phyloP scores from a whole-genome alignment of 768 basidiomycete species.

The Rhodotorula babjevae region DNA sequence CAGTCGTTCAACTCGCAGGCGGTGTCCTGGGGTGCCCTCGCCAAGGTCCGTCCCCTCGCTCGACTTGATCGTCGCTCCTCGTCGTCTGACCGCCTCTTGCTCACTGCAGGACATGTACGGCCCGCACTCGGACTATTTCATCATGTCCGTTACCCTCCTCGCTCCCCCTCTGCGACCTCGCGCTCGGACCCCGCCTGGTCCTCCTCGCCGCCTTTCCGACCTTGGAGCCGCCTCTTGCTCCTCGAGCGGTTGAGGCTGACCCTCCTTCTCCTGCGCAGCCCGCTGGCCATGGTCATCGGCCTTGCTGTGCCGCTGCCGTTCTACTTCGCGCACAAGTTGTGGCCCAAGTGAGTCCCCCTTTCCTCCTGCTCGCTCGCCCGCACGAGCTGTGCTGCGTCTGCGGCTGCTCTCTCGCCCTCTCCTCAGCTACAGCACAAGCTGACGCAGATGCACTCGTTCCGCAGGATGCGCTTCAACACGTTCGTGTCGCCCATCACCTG shows the following conservation, averaged over 20 bases:
- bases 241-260: no score
- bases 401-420: not conserved
- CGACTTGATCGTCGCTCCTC: no score
- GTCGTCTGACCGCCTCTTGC: no score
- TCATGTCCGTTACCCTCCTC: conserved; percentile 45
- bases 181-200: no score
- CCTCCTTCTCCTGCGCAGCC: conserved; percentile 2
- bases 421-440: no score
- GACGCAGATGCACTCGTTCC: no score
- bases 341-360: conserved; percentile 46
- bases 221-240: no score
- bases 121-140: conserved; percentile 53
- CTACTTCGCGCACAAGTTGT: conserved; percentile 53
- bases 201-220: no score
- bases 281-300: conserved; percentile 54
- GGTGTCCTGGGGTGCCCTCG: conserved; percentile 57
- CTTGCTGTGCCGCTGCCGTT: conserved; percentile 57
- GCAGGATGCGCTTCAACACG: conserved; percentile 50
- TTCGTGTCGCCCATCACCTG: conserved; percentile 45
- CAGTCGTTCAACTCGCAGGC: conserved; percentile 57
- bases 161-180: no score
- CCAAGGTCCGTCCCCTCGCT: conserved; percentile 34
- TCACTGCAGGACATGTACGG: conserved; percentile 25
- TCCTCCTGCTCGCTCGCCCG: not conserved
- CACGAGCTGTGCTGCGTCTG: no score